A percentile compares a stretch with the other conserved stretches of the same genome.
phyloP scores from a whole-genome alignment of 164 flowering plant species.

The Umbellularia californica region DNA sequence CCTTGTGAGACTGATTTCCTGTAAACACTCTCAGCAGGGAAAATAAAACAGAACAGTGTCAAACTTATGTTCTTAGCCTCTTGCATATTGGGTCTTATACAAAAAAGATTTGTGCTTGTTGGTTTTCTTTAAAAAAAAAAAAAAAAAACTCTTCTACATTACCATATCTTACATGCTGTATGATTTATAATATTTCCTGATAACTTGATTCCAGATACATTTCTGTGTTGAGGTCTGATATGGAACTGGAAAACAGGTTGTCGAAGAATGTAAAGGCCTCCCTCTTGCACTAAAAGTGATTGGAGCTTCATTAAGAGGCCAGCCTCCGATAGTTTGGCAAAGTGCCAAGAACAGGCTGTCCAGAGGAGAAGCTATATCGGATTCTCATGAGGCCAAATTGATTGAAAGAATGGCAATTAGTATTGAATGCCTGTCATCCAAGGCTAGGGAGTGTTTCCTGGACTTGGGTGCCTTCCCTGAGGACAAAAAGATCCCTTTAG shows the following conservation, averaged over 20 bases:
- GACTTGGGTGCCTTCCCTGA: conserved; percentile 58
- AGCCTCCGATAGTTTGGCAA: conserved; percentile 54
- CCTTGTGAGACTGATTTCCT: not conserved
- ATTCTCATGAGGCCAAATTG: conserved; percentile 52
- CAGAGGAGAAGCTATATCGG: conserved; percentile 49
- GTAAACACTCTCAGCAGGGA: too few species aligned
- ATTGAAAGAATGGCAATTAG: conserved; percentile 63
- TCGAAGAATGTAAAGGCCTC: conserved; percentile 66
- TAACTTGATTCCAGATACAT: too few species aligned
- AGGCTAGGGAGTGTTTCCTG: conserved; percentile 55
- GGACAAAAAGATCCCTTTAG: conserved; percentile 40
- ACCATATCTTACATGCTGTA: too few species aligned
- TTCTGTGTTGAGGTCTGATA: too few species aligned
- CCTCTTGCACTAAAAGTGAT: conserved; percentile 85
- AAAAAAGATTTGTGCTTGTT: too few species aligned
- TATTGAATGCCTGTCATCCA: conserved; percentile 31
- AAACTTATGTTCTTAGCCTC: too few species aligned
- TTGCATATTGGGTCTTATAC: too few species aligned
- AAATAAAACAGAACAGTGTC: too few species aligned
- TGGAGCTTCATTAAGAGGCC: conserved; percentile 66
- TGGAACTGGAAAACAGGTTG: conserved; percentile 35
- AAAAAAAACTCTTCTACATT: too few species aligned
- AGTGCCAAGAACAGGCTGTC: conserved; percentile 54
- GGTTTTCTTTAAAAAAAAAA: too few species aligned
- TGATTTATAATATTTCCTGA: too few species aligned